Evolutionary conservation across 331 rosid species (phyloP), one percentile per base, ranked within the genome.

Genomic region (Pyracantha coccinea): DNA sequence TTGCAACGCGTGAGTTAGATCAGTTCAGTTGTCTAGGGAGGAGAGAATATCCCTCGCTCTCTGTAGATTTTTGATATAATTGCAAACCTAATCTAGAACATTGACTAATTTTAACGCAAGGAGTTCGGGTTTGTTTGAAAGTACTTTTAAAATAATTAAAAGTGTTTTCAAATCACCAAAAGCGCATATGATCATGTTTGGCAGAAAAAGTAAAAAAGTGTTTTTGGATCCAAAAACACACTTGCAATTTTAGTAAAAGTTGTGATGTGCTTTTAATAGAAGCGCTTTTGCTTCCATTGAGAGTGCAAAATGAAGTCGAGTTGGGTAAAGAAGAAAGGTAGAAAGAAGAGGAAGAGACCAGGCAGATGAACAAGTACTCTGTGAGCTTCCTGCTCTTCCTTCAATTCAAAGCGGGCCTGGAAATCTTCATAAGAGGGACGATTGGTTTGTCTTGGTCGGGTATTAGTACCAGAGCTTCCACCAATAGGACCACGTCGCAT

Each of bases 301-400:
- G 7, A 15, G n/a, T 62, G 32, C 2, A 15, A 6, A 62, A 28
- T 27, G 67, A 62, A 12, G 1, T 7, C 52, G 29, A 52, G 19
- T 69, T 5, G 63, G 35, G 21, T 47, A 8, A 29, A 5, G 3
- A 21, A 53, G 58, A 25, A 45, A 45, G 16, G 19, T 45, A 54
- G 6, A 19, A n/a, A 20, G 61, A 55, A 55, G 61, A n/a, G 61
- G 7, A 17, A 38, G 66, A 28, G 7, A 79, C 83, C 83, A 9
- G 78, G 78, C n/a, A 73, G 57, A 59, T 19, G 83, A n/a, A 79
- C 32, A 58, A 28, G 5, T 31, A 45, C 54, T n/a, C 31, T 13
- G 55, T 64, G 75, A 73, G 75, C 78, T 23, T 41, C 83, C 5
- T 47, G 70, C 44, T 66, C 75, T 73, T 79, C 75, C 27, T 45